Evolutionary conservation across 441 rosid species (phyloP).

Genomic region (Macaranga tanarius): DNA sequence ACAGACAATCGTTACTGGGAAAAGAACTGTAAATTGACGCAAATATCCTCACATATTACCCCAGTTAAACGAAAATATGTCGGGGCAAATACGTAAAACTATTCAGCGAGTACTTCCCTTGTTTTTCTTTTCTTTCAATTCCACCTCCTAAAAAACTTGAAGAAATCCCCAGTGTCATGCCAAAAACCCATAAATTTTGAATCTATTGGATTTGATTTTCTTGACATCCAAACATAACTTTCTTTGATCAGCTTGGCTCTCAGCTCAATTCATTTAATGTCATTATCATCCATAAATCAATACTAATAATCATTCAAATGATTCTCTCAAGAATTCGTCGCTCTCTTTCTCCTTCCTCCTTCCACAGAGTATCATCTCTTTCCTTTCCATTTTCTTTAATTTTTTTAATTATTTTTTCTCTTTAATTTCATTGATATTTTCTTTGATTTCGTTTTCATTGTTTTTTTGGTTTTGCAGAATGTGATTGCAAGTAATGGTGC

Average conservation of each 20-base stretch:
- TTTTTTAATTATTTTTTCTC: neutral
- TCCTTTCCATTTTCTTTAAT: neutral
- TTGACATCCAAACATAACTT: slow-evolving; percentile 16
- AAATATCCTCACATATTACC: neutral
- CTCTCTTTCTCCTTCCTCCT: slow-evolving; percentile 34
- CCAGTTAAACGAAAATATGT: neutral
- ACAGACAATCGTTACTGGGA: no score
- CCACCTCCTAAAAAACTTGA: no score
- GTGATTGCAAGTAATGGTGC: slow-evolving; percentile 13
- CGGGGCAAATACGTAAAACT: neutral
- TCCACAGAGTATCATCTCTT: slow-evolving; percentile 29
- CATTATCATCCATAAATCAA: slow-evolving; percentile 4
- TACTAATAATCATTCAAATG: slow-evolving; percentile 18
- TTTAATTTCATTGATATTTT: neutral
- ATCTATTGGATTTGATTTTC: neutral
- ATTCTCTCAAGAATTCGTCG: slow-evolving; percentile 42
- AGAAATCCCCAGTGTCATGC: no score
- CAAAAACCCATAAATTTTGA: neutral
- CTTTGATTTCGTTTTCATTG: neutral
- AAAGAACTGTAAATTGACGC: neutral
- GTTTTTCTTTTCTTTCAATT: no score
- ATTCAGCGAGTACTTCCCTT: no score
- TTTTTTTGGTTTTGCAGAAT: slow-evolving; percentile 17
- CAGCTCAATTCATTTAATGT: slow-evolving; percentile 18
- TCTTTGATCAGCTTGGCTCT: neutral